phyloP scores from a whole-genome alignment of 352 stramenopile species.

The Peronospora destructor region DNA sequence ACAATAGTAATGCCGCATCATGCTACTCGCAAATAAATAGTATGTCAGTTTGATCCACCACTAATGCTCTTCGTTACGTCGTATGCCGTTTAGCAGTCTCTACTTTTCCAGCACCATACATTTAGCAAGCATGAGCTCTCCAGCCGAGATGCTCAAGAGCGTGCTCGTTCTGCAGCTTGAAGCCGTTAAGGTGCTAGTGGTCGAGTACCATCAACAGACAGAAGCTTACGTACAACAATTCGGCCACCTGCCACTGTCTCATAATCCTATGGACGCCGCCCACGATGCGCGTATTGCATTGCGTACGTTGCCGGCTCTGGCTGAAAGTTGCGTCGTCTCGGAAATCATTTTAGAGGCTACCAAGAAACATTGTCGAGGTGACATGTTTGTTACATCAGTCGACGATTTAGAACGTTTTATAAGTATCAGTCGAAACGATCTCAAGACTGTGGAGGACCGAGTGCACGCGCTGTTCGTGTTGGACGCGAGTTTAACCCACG shows the following conservation, averaged over 20 bases:
- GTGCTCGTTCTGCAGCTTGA: conserved; percentile 55
- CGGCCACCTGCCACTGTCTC: conserved; percentile 39
- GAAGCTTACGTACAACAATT: conserved; percentile 59
- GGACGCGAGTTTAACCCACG: conserved; percentile 36
- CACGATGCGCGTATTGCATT: conserved; percentile 29
- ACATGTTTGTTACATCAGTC: conserved; percentile 31
- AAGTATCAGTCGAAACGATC: conserved; percentile 21
- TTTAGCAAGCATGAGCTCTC: conserved; percentile 7
- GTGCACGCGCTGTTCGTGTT: conserved; percentile 55
- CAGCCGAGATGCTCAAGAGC: conserved; percentile 39
- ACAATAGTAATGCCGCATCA: no score
- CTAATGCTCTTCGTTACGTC: background rate
- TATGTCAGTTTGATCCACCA: background rate
- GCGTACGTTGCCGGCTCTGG: conserved; percentile 22
- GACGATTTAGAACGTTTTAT: conserved; percentile 40
- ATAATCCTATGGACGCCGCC: conserved; percentile 11
- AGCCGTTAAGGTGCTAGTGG: conserved; percentile 33
- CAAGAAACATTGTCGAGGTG: conserved; percentile 32
- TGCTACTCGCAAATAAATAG: background rate
- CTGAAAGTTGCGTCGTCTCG: conserved; percentile 38
- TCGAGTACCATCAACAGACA: conserved; percentile 59
- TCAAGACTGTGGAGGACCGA: conserved; percentile 46
- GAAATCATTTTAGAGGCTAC: conserved; percentile 32
- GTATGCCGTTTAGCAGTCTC: background rate
- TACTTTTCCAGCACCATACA: background rate